Conservation (phyloP, 805 yeast genomes). For the Candida chilensis region DNA sequence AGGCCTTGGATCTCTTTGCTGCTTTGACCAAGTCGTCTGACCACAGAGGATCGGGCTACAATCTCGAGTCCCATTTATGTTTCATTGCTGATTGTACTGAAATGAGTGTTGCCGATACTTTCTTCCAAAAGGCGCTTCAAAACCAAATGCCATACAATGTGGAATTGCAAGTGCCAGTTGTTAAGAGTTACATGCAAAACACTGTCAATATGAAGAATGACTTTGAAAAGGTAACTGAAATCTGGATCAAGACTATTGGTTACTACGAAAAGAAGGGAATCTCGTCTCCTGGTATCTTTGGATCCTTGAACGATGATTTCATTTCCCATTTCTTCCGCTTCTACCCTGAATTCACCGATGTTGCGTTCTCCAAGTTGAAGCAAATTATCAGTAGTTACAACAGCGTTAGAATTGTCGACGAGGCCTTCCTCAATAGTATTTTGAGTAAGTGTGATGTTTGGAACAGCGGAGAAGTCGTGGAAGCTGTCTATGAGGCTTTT, state of each 20-base stretch:
- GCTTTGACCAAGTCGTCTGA: conserved; percentile 46
- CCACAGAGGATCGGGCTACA: conserved; percentile 32
- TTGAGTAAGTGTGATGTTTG: conserved; percentile 59
- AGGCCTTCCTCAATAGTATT: conserved; percentile 73
- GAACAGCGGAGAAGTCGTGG: conserved; percentile 58
- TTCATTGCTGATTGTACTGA: conserved; percentile 76
- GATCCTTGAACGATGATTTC: conserved; percentile 62
- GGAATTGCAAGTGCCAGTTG: conserved; percentile 64
- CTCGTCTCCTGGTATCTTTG: conserved; percentile 59
- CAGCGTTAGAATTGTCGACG: conserved; percentile 54
- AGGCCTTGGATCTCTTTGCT: conserved; percentile 59
- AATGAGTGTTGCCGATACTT: conserved; percentile 59
- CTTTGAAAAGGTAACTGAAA: conserved; percentile 45
- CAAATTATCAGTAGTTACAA: conserved; percentile 48
- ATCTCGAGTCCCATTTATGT: conserved; percentile 67
- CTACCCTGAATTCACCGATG: conserved; percentile 39
- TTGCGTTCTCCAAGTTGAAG: conserved; percentile 50
- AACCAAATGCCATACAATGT: conserved; percentile 67
- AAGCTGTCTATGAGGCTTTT: conserved; percentile 54
- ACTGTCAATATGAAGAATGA: conserved; percentile 49
- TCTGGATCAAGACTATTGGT: conserved; percentile 54
- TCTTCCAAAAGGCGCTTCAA: conserved; percentile 64
- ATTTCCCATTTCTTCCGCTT: conserved; percentile 58
- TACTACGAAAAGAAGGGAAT: conserved; percentile 43
- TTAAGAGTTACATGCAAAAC: conserved; percentile 54